Conservation (phyloP, 352 stramenopile species). For the Phytophthora uliginosa region DNA sequence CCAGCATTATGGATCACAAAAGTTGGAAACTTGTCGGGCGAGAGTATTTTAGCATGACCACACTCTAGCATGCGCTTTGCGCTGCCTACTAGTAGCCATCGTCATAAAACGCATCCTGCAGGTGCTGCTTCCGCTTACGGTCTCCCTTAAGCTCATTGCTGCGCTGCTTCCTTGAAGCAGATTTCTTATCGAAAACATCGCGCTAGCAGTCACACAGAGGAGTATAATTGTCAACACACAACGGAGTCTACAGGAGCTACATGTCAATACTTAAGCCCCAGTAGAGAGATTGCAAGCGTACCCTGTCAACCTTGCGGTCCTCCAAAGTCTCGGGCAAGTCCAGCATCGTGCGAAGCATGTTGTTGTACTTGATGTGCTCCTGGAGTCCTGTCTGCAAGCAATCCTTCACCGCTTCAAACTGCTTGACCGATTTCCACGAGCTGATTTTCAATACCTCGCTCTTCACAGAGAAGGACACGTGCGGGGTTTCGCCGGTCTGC, state of each 20-base stretch:
- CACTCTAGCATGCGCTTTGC: constrained; percentile 1
- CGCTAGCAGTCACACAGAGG: constrained; percentile 44
- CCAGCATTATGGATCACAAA: background rate
- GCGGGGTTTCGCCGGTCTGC: constrained; percentile 83
- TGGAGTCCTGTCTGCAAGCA: constrained; percentile 80
- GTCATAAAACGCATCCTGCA: constrained; percentile 81
- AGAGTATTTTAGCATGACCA: background rate
- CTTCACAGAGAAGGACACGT: constrained; percentile 83
- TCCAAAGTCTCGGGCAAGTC: constrained; percentile 84
- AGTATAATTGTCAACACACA: constrained; percentile 11
- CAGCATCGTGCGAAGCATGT: constrained; percentile 77
- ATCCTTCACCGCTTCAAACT: constrained; percentile 87
- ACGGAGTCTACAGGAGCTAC: background rate
- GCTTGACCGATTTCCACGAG: constrained; percentile 84
- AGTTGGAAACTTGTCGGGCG: background rate
- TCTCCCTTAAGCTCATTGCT: constrained; percentile 88
- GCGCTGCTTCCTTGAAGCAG: constrained; percentile 73
- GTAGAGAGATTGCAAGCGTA: constrained; percentile 39
- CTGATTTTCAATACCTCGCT: constrained; percentile 78
- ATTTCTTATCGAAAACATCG: constrained; percentile 89
- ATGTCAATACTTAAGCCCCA: background rate
- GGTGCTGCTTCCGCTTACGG: constrained; percentile 79
- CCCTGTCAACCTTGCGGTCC: constrained; percentile 74
- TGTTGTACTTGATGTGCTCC: constrained; percentile 92
- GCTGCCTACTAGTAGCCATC: constrained; percentile 38